These are phyloP conservation scores for Trichoderma sp. DNA, from an alignment of 2,329 filamentous ascomycete species.

Conservation along the genomic window DNA sequence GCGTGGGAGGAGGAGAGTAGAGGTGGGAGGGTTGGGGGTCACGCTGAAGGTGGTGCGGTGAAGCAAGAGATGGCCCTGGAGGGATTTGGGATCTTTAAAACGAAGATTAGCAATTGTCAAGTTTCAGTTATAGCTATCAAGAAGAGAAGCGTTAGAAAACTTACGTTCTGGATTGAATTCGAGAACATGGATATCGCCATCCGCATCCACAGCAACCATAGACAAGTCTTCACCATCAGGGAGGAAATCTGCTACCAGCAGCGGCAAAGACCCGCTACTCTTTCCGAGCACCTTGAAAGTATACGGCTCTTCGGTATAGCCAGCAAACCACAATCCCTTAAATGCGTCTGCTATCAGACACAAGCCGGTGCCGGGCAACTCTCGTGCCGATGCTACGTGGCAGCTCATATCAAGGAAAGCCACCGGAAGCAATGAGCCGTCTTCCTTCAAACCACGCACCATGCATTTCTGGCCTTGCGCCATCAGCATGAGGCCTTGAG, in stretches of 20 bases:
- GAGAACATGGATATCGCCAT: constrained; percentile 84
- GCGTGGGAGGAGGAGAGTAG: constrained; percentile 75
- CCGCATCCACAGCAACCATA: constrained; percentile 80
- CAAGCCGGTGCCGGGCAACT: constrained; percentile 80
- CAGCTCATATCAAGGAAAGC: constrained; percentile 98
- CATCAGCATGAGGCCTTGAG: constrained; percentile 83
- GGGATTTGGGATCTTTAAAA: constrained; percentile 80
- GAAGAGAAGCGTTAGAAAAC: no score
- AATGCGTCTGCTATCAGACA: constrained; percentile 87
- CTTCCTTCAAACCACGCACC: constrained; percentile 93
- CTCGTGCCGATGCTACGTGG: constrained; percentile 84
- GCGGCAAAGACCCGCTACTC: constrained; percentile 75
- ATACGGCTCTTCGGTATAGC: constrained; percentile 96
- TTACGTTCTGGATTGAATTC: constrained; percentile 94
- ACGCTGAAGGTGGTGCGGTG: constrained; percentile 87
- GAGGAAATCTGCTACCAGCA: constrained; percentile 83
- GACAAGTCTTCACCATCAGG: constrained; percentile 82
- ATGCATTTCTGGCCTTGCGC: constrained; percentile 97
- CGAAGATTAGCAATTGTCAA: not conserved
- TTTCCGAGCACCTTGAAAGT: constrained; percentile 93
- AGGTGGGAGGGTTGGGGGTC: constrained; percentile 74
- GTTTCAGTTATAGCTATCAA: no score
- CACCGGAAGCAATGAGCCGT: constrained; percentile 87
- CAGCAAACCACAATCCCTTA: constrained; percentile 94
- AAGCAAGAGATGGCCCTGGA: constrained; percentile 84